These are phyloP conservation scores for Alternaria burnsii DNA, from an alignment of 2,329 filamentous ascomycete species.

Conservation along the genomic window DNA sequence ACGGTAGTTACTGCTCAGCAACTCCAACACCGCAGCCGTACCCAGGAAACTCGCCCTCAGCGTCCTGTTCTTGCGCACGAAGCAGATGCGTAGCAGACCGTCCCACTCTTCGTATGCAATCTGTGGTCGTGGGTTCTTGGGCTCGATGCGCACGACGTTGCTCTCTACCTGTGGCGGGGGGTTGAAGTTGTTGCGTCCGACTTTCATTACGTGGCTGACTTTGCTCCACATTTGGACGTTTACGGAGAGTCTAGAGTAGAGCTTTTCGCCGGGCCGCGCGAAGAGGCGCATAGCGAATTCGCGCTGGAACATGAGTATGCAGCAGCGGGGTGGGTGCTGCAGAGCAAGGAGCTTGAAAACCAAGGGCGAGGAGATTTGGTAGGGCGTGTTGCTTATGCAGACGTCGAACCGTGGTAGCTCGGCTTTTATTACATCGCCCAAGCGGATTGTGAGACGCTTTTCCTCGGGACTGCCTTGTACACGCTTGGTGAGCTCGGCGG, in stretches of 20 bases:
- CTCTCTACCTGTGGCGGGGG: conserved; percentile 93
- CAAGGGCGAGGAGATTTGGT: conserved; percentile 86
- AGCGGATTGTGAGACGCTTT: conserved; percentile 83
- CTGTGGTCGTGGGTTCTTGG: conserved; percentile 83
- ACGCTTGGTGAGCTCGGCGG: conserved; percentile 90
- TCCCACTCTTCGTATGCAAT: conserved; percentile 97
- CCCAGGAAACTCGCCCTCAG: conserved; percentile 82
- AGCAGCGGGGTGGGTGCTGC: conserved; percentile 80
- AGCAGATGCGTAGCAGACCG: conserved; percentile 81
- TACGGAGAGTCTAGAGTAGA: conserved; percentile 90
- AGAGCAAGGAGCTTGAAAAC: conserved; percentile 90
- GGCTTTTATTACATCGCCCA: conserved; percentile 93
- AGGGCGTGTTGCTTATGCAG: conserved; percentile 81
- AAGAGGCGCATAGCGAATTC: conserved; percentile 93
- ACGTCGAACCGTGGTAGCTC: conserved; percentile 79
- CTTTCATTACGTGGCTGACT: conserved; percentile 82
- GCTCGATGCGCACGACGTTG: conserved; percentile 87
- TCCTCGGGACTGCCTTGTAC: conserved; percentile 84
- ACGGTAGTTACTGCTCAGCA: conserved; percentile 88
- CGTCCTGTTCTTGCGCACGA: conserved; percentile 90
- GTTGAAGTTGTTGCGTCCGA: conserved; percentile 95
- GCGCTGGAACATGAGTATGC: conserved; percentile 94
- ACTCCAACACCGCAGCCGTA: conserved; percentile 78
- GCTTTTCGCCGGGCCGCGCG: conserved; percentile 83
- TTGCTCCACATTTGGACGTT: conserved; percentile 93